Percentiles rank a stretch among this genome's conserved stretches.
Conservation (phyloP, 1,284 basidiomycete species). For the Omphalotus olearius region DNA sequence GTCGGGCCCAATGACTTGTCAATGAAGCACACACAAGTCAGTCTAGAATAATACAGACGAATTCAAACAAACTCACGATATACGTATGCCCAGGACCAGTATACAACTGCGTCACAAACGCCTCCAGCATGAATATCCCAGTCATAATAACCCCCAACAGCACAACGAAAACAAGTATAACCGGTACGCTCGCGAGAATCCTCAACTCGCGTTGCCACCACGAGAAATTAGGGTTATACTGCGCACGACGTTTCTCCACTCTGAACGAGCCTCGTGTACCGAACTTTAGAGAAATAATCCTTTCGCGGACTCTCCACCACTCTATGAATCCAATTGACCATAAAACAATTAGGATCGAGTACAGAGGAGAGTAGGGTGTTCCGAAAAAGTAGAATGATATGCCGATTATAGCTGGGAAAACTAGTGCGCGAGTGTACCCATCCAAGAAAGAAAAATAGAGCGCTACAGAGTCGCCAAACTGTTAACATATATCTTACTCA, state of each 20-base stretch:
- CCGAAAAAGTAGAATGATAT: conserved; percentile 60
- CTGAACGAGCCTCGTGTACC: conserved; percentile 73
- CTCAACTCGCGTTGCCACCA: conserved; percentile 81
- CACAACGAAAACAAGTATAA: conserved; percentile 74
- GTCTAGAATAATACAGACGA: not conserved
- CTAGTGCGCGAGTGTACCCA: conserved; percentile 75
- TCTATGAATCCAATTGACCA: conserved; percentile 89
- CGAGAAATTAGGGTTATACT: conserved; percentile 52
- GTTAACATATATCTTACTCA: not conserved
- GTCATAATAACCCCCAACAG: conserved; percentile 72
- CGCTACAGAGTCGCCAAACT: conserved; percentile 88
- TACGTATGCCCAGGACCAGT: conserved; percentile 80
- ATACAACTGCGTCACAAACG: conserved; percentile 83
- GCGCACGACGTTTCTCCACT: conserved; percentile 72
- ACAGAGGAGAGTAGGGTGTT: conserved; percentile 72
- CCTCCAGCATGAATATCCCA: conserved; percentile 82
- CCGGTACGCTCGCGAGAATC: conserved; percentile 72
- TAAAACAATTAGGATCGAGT: conserved; percentile 69
- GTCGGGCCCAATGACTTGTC: conserved; percentile 77
- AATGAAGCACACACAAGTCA: not conserved
- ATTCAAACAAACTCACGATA: conserved; percentile 48
- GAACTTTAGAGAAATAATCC: conserved; percentile 76
- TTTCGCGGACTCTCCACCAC: conserved; percentile 83
- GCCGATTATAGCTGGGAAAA: conserved; percentile 66
- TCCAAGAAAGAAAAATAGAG: conserved; percentile 89